These are phyloP conservation scores for Cladosporium halotolerans DNA, from an alignment of 2,329 filamentous ascomycete species.

Conservation along the genomic window DNA sequence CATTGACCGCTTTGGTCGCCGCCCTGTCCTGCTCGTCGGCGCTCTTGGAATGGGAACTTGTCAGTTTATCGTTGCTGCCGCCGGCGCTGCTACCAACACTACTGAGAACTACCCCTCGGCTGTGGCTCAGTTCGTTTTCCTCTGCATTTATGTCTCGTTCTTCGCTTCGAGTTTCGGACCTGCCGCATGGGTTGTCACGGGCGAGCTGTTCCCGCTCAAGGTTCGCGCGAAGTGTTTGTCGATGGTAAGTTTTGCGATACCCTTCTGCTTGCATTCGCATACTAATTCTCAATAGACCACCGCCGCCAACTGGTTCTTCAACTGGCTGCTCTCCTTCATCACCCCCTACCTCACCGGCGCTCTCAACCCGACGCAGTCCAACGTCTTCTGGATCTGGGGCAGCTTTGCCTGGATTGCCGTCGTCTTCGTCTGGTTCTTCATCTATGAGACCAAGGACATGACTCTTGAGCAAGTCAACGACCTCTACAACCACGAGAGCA, in stretches of 20 bases:
- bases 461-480: constrained; percentile 73
- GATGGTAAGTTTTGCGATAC: neutral
- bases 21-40: constrained; percentile 18
- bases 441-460: constrained; percentile 69
- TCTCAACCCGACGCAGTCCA: constrained; percentile 49
- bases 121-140: constrained; percentile 19
- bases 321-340: constrained; percentile 51
- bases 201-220: constrained; percentile 45
- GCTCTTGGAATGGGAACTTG: constrained; percentile 26
- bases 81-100: constrained; percentile 29
- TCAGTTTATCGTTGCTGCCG: constrained; percentile 41
- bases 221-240: constrained; percentile 37
- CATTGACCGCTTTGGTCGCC: constrained; percentile 21
- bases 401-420: constrained; percentile 35
- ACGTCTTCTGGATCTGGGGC: constrained; percentile 55
- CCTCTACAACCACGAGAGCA: constrained; percentile 64
- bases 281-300: constrained; percentile 43
- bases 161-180: constrained; percentile 41
- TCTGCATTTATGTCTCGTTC: constrained; percentile 23
- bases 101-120: constrained; percentile 21
- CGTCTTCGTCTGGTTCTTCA: constrained; percentile 67
- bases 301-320: constrained; percentile 47
- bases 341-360: constrained; percentile 57
- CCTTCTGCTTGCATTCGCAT: constrained; percentile 14
- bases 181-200: constrained; percentile 39